Evolutionary conservation across 129 eudicot species (phyloP), one percentile per base, ranked within the genome.

Genomic region (Mikania micrantha): DNA sequence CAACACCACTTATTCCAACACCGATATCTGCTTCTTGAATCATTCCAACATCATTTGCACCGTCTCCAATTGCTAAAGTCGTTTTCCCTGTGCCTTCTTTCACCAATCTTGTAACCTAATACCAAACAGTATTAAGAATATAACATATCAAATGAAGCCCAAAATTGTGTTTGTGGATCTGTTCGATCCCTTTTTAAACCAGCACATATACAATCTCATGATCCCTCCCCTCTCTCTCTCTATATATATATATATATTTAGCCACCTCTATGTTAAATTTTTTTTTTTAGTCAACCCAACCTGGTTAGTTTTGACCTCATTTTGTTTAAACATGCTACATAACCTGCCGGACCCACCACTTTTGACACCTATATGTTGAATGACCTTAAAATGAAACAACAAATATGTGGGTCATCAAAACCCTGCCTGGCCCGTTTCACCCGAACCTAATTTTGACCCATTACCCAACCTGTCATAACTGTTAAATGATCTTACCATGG

Each of bases 41-140:
- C 99, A 94, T 94, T 73, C 99, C 99, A 60, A 94, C 99, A 80
- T 94, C 99, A 83, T 94, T 94, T 68, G 99, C 99, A 59, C 99
- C 99, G 67, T 94, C 99, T 42, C 99, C 99, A 25, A 94, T 94
- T 40, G 99, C 99, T 84, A 94, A 94, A 4, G 97, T 94, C 5
- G 86, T 94, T 65, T 90, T 94, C 62, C 99, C 97, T 4, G 99
- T 89, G 45, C 99, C 97, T 79, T 94, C 95, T 78, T 87, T 89
- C 54, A 94, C 99, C 76, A 94, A 79, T 82, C 99, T 75, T 20
- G 99, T 94, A 64, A 94, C 97, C 99, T 94, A 67, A 48, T 52
- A 53, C 31, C 76, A 73, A 73, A 32, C 8, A 13, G 17, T 1
- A 34, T 3, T 3, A 29, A 32, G 19, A 35, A 19, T 15, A 50